Conservation (phyloP, 2,329 filamentous ascomycete genomes). For the Samsoniella hepiali region DNA sequence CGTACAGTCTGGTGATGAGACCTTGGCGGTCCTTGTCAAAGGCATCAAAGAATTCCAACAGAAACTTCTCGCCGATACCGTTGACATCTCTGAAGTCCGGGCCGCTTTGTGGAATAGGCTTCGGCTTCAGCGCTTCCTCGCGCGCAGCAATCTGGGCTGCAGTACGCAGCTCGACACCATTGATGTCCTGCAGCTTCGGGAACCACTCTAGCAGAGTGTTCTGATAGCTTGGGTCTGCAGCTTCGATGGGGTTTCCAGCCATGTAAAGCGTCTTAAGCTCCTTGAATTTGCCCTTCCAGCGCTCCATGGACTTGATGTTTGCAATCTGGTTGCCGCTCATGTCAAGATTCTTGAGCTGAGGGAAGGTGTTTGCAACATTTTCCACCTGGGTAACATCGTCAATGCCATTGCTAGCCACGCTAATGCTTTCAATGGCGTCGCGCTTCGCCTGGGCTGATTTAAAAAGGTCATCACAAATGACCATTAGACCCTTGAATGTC, state of each 20-base stretch:
- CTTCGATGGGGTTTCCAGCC: conserved; percentile 70
- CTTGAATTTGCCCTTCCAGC: conserved; percentile 77
- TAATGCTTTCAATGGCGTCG: conserved; percentile 77
- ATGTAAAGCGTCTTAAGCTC: conserved; percentile 77
- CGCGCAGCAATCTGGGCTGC: conserved; percentile 63
- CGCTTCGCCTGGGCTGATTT: conserved; percentile 67
- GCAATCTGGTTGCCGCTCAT: conserved; percentile 79
- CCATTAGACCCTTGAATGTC: conserved; percentile 89
- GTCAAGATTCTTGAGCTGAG: conserved; percentile 83
- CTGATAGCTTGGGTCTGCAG: conserved; percentile 57
- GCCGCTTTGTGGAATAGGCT: conserved; percentile 59
- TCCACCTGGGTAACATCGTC: conserved; percentile 69
- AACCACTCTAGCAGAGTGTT: conserved; percentile 76
- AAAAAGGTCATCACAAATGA: conserved; percentile 76
- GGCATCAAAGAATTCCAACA: conserved; percentile 68
- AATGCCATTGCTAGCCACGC: conserved; percentile 76
- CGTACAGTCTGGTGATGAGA: conserved; percentile 68
- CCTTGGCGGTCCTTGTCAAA: conserved; percentile 70
- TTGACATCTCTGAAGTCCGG: conserved; percentile 72
- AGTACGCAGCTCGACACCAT: conserved; percentile 70
- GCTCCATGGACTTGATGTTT: conserved; percentile 62
- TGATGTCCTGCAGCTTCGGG: conserved; percentile 74
- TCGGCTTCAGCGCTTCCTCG: conserved; percentile 47
- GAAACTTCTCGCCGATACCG: conserved; percentile 71
- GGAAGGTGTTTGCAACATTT: conserved; percentile 72